Conservation (phyloP, 441 rosid species). For the Euphorbia corollata region DNA sequence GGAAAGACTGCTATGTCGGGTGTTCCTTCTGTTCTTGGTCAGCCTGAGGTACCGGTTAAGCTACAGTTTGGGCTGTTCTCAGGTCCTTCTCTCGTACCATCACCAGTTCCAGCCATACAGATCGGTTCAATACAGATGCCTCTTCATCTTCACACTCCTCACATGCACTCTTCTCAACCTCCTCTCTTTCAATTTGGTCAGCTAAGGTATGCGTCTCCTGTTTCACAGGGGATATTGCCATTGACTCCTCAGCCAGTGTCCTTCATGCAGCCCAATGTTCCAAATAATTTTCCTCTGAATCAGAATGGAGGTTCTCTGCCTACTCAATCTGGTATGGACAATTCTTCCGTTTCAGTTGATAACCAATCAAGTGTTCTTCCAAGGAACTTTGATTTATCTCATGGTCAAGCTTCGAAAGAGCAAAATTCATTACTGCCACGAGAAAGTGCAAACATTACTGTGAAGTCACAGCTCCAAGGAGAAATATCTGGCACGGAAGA, state of each 20-base stretch:
- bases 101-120: constrained; percentile 96
- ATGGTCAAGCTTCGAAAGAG: constrained; percentile 31
- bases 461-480: constrained; percentile 31
- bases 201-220: constrained; percentile 65
- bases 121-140: constrained; percentile 99
- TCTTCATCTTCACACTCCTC: constrained; percentile 73
- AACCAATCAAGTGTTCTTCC: constrained; percentile 41
- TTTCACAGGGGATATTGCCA: constrained; percentile 72
- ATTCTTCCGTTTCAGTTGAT: constrained; percentile 34
- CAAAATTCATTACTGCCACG: constrained; percentile 32
- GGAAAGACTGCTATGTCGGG: constrained; percentile 37
- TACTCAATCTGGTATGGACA: constrained; percentile 40
- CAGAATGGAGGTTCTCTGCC: constrained; percentile 45
- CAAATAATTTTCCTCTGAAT: constrained; percentile 37
- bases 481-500: constrained; percentile 31
- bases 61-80: constrained; percentile 94
- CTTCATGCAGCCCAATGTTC: constrained; percentile 43
- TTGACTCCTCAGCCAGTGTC: constrained; percentile 55
- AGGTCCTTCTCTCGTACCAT: constrained; percentile 81
- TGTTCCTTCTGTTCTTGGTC: constrained; percentile 38
- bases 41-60: constrained; percentile 60
- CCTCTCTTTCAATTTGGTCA: constrained; percentile 91
- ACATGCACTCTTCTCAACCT: constrained; percentile 62
- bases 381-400: constrained; percentile 44
- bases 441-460: constrained; percentile 28